These are phyloP conservation scores for Rehmannia glutinosa DNA, from an alignment of 257 asterid species.

Conservation along the genomic window DNA sequence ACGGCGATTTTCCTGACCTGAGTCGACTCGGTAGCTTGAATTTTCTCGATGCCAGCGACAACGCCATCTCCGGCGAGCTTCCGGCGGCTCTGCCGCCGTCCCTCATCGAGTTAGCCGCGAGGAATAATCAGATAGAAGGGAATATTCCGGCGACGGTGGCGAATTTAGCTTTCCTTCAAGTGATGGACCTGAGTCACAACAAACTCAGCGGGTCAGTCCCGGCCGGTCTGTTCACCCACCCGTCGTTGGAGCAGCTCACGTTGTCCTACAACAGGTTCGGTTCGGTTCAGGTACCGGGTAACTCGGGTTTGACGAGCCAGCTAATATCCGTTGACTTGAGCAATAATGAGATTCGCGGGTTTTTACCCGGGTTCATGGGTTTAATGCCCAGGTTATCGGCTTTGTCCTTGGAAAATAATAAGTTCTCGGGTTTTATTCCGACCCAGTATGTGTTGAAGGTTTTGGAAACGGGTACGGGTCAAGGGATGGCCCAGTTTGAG, in stretches of 20 bases:
- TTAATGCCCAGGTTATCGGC: conserved; percentile 66
- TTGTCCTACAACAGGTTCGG: conserved; percentile 51
- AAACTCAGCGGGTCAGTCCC: conserved; percentile 58
- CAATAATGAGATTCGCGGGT: conserved; percentile 58
- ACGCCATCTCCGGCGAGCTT: conserved; percentile 55
- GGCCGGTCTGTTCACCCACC: conserved; percentile 66
- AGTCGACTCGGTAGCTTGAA: conserved; percentile 36
- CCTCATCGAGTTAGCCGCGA: conserved; percentile 40
- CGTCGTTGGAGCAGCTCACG: conserved; percentile 62
- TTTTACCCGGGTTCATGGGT: conserved; percentile 76
- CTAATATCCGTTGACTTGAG: conserved; percentile 71
- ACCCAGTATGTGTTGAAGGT: conserved; percentile 44
- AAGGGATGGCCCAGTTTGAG: conserved; percentile 43
- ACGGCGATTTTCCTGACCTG: conserved; percentile 54
- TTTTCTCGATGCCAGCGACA: conserved; percentile 70
- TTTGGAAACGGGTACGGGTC: conserved; percentile 37
- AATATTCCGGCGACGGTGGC: conserved; percentile 31
- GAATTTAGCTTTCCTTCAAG: conserved; percentile 31
- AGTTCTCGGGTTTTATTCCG: conserved; percentile 65
- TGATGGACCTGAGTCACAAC: conserved; percentile 77
- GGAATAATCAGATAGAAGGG: conserved; percentile 58
- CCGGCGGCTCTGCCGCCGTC: conserved; percentile 53
- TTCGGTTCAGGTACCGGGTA: conserved; percentile 45
- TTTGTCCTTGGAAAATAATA: conserved; percentile 55
- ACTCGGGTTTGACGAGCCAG: conserved; percentile 40